phyloP scores from a whole-genome alignment of 2,329 filamentous ascomycete species.

The Alternaria novae-zelandiae region DNA sequence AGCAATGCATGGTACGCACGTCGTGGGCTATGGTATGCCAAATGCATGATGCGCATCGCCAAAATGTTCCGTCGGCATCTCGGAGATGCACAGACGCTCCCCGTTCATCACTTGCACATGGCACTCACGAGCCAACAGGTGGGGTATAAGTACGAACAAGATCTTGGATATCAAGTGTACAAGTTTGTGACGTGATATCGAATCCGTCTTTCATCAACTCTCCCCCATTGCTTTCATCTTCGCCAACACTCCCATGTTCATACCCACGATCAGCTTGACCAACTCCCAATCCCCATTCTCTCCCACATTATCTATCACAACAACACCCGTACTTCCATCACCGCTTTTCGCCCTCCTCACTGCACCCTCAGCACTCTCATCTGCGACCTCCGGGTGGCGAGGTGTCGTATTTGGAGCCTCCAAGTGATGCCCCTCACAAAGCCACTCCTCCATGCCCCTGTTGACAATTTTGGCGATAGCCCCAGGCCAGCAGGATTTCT shows the following conservation, averaged over 20 bases:
- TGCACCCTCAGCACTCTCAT: conserved; percentile 10
- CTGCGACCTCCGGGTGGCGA: conserved; percentile 24
- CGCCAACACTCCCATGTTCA: conserved; percentile 72
- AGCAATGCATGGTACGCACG: conserved; percentile 15
- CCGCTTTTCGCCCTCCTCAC: conserved; percentile 55
- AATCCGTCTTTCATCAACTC: neutral
- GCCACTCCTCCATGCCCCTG: conserved; percentile 69
- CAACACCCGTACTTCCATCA: conserved; percentile 81
- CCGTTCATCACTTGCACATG: neutral
- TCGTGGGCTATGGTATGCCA: neutral
- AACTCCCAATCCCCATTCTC: conserved; percentile 88
- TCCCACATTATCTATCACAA: conserved; percentile 95
- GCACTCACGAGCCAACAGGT: neutral
- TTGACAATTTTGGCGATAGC: conserved; percentile 88
- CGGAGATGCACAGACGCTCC: conserved; percentile 2
- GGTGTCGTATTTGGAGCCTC: conserved; percentile 13
- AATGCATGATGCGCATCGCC: conserved; percentile 2
- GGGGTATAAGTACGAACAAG: neutral
- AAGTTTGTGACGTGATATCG: neutral
- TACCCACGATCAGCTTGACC: conserved; percentile 82
- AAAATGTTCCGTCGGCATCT: conserved; percentile 11
- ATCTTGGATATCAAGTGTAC: neutral
- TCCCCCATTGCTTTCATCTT: neutral
- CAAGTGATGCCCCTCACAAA: conserved; percentile 61
- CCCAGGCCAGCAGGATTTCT: conserved; percentile 89